A percentile compares a stretch with the other conserved stretches of the same genome.
Evolutionary conservation across 257 asterid genomes (phyloP).

Genomic region (Solanum boliviense): DNA sequence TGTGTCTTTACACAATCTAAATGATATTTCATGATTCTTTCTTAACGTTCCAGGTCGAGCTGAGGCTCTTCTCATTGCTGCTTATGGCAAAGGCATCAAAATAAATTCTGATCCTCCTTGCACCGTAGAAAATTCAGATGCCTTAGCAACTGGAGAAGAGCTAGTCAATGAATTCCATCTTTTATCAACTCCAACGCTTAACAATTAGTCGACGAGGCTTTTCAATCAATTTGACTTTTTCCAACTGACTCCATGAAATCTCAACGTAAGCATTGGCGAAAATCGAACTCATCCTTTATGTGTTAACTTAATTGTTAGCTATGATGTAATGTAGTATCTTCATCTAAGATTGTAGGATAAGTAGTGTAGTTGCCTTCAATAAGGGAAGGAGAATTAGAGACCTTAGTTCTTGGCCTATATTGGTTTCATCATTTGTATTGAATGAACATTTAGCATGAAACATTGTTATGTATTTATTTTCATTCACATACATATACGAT

Average conservation of each 20-base stretch:
- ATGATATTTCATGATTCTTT: neutral
- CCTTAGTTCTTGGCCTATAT: neutral
- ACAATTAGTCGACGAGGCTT: neutral
- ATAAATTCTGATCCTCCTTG: constrained; percentile 12
- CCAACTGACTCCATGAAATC: neutral
- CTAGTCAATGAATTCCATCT: neutral
- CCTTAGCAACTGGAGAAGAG: constrained; percentile 1
- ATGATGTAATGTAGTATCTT: neutral
- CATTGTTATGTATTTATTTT: neutral
- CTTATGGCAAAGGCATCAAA: constrained; percentile 65
- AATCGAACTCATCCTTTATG: neutral
- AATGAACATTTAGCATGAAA: neutral
- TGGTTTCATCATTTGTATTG: neutral
- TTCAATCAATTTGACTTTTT: neutral
- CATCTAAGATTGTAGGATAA: neutral
- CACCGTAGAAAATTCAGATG: constrained; percentile 8
- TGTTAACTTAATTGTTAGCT: neutral
- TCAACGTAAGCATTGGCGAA: neutral
- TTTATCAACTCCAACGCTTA: neutral
- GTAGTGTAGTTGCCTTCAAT: neutral
- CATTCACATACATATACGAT: neutral
- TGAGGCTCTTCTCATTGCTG: constrained; percentile 85
- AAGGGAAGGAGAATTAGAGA: neutral
- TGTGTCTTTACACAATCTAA: neutral
- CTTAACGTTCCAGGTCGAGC: constrained; percentile 60